phyloP scores from a whole-genome alignment of 164 flowering plant species.

The Vitis vinifera region DNA sequence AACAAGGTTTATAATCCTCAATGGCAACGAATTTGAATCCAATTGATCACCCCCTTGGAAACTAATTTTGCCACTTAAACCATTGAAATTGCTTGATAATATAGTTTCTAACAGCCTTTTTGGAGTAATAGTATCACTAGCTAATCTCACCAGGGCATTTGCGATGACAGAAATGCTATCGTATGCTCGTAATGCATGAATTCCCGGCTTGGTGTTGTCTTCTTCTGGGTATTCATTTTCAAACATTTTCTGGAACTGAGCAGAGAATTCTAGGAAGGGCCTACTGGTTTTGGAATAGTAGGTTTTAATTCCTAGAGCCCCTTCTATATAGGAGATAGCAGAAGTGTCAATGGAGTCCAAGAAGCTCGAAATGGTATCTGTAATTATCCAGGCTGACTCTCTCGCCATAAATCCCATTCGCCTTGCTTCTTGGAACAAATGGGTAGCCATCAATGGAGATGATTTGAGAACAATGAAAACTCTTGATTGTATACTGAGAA shows the following conservation, averaged over 20 bases:
- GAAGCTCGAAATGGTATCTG: conserved; percentile 25
- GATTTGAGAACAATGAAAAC: conserved; percentile 34
- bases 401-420: conserved; percentile 28
- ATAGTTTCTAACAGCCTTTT: conserved; percentile 11
- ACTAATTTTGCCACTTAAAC: conserved; percentile 32
- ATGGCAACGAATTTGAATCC: background rate
- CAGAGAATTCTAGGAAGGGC: conserved; percentile 7
- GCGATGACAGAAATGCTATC: conserved; percentile 22
- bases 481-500: conserved; percentile 19
- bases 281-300: conserved; percentile 10
- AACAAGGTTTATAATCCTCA: conserved; percentile 30
- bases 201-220: conserved; percentile 22
- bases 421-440: conserved; percentile 37
- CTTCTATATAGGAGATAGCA: conserved; percentile 30
- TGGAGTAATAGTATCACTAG: conserved; percentile 2
- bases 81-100: conserved; percentile 23
- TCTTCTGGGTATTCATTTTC: conserved; percentile 19
- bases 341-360: conserved; percentile 27
- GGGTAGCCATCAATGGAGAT: conserved; percentile 18
- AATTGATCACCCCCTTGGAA: conserved; percentile 17
- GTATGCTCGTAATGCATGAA: conserved; percentile 38
- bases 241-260: conserved; percentile 14
- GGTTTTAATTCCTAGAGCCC: conserved; percentile 37
- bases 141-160: conserved; percentile 5
- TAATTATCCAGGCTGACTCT: conserved; percentile 42